Percentiles rank a stretch among this genome's conserved stretches.
Evolutionary conservation across 2,329 filamentous ascomycete genomes (phyloP).

Genomic region (Tolypocladium sp.): DNA sequence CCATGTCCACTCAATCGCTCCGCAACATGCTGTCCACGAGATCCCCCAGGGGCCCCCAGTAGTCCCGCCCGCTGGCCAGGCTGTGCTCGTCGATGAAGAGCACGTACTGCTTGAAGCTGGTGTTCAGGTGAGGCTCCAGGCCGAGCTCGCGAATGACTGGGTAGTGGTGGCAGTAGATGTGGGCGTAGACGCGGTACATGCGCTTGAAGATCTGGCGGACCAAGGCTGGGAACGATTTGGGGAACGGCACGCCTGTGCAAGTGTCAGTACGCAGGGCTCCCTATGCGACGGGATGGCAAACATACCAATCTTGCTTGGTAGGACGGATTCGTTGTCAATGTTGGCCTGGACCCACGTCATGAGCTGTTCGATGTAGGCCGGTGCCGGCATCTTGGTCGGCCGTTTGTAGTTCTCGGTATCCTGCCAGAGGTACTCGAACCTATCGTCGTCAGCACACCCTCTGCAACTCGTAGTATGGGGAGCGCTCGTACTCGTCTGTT

Average conservation of each 20-base stretch:
- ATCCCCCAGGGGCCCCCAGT: conserved; percentile 92
- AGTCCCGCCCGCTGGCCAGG: conserved; percentile 87
- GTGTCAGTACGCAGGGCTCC: conserved; percentile 4
- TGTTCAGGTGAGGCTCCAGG: conserved; percentile 94
- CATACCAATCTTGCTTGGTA: conserved; percentile 83
- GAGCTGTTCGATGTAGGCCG: conserved; percentile 94
- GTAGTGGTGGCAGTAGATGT: conserved; percentile 99
- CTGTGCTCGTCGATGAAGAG: conserved; percentile 96
- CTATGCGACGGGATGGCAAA: background rate
- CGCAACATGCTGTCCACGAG: conserved; percentile 95
- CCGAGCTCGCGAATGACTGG: conserved; percentile 91
- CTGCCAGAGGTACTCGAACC: conserved; percentile 99
- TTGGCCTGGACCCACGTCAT: conserved; percentile 95
- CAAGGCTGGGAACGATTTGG: conserved; percentile 80
- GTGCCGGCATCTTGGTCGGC: conserved; percentile 95
- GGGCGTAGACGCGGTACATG: conserved; percentile 95
- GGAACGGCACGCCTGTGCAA: conserved; percentile 73
- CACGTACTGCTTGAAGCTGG: conserved; percentile 99
- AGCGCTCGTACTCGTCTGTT: conserved; percentile 76
- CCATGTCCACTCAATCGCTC: conserved; percentile 56
- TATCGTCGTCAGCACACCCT: conserved; percentile 20
- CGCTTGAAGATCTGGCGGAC: conserved; percentile 97
- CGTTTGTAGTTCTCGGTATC: conserved; percentile 89
- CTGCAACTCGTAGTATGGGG: background rate
- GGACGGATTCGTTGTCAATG: conserved; percentile 90